Base-by-base conservation (phyloP, 768 basidiomycete genomes). In the Xerocomus spinulosus region DNA sequence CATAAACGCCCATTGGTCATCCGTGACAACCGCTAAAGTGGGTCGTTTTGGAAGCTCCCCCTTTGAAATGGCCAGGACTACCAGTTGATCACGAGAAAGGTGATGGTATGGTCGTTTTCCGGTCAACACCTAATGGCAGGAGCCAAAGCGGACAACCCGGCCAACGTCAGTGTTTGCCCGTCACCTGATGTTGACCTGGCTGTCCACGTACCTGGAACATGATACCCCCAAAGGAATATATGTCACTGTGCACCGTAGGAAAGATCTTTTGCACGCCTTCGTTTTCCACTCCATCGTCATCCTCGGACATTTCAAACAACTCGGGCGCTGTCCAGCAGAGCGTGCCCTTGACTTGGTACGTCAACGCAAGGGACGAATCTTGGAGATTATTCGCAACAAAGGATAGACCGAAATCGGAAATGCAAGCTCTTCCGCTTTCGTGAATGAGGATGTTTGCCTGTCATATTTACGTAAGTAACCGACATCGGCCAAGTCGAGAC, bases 371-470 rank as follows among this genome's bases (percentile, higher is more conserved):
- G 15, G 59, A 65, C 15, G 62, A 61, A 5, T 62, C 61, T 33
- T 67, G 56, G 24, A 73, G 54, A 29, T 73, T 68, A 1, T 60
- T 61, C 28, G 66, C 52, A 42, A 77, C 60, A 20, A 60, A 68
- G 2, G 75, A 78, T 3, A 78, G 54, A 4, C 77, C 76, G 44
- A 78, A 77, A 49, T 78, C 76, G 25, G 68, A 67, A 7, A 79
- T 57, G 23, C 70, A 69, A 1, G 71, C 75, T 25, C 69, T 69
- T 18, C 71, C 69, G 15, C 70, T 59, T 35, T 62, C 63, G 46
- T 73, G 60, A 28, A 79, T 66, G 5, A 79, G 69, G 38, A 79
- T 62, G 41, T 79, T 79, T 0, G 74, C 68, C 75, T 66, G 32
- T 4, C 4, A 17, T 25, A 15, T 2, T 9, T 20, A 28, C 3